Percentiles rank a stretch among this genome's conserved stretches.
Evolutionary conservation across 805 yeast species (phyloP).

Genomic region (Saccharomyces cerevisiae): DNA sequence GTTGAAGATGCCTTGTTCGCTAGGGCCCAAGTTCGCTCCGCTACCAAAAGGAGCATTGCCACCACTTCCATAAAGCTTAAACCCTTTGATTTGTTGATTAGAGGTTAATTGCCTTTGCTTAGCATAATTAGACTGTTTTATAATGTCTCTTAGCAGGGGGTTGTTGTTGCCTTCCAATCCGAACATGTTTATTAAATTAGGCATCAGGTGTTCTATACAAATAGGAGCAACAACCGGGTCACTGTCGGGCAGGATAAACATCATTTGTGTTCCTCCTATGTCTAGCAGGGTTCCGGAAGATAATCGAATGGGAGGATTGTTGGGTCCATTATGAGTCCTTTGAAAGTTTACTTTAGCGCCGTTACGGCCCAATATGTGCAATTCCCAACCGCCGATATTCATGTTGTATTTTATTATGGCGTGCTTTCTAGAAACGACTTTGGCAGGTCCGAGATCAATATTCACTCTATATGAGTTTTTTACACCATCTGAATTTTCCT

Average conservation of each 20-base stretch:
- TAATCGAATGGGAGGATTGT: constrained; percentile 45
- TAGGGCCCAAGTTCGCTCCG: constrained; percentile 36
- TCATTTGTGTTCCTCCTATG: constrained; percentile 97
- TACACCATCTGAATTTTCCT: background rate
- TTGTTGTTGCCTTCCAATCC: constrained; percentile 19
- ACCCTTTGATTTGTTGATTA: constrained; percentile 19
- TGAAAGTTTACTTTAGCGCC: constrained; percentile 84
- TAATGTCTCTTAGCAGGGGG: constrained; percentile 17
- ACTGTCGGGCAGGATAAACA: constrained; percentile 92
- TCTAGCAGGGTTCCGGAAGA: constrained; percentile 87
- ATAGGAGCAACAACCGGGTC: constrained; percentile 53
- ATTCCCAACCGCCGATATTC: constrained; percentile 74
- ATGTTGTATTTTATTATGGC: constrained; percentile 76
- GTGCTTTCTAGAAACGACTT: constrained; percentile 89
- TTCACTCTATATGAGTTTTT: constrained; percentile 27
- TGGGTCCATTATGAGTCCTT: constrained; percentile 38
- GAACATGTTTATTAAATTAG: constrained; percentile 22
- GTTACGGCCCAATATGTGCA: constrained; percentile 76
- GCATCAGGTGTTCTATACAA: constrained; percentile 29
- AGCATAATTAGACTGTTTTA: constrained; percentile 16
- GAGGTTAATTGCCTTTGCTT: constrained; percentile 8
- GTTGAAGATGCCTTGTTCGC: constrained; percentile 5
- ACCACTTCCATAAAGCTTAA: constrained; percentile 27
- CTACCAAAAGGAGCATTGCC: constrained; percentile 37
- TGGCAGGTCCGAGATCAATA: constrained; percentile 93